Base-by-base conservation (phyloP, 2,329 filamentous ascomycete species). In the Claviceps humidiphila region DNA sequence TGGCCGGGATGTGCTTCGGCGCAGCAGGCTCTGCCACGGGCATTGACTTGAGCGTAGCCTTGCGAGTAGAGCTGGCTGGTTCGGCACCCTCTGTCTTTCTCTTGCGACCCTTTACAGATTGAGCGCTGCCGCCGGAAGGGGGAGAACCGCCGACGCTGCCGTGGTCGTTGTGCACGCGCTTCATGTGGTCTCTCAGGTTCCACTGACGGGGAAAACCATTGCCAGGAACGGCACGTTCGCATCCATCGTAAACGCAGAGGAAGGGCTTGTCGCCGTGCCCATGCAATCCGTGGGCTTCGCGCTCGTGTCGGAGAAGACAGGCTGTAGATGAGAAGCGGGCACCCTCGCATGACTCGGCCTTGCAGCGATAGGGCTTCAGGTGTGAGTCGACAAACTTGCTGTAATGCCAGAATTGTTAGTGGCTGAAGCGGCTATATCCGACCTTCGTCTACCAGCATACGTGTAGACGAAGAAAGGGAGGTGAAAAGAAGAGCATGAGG, bases 331-430 rank as follows among this genome's bases (percentile, higher is more conserved):
- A 96, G 69, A 97, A 97, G 44, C 87, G 84, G 58, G 89, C 82
- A 64, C 89, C 87, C 67, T 88, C 82, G 71, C 91, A 97, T 24
- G 82, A 79, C 56, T 82, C 76, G 58, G 85, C 77, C 80, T 93
- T 94, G 84, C 91, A 97, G 55, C 88, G 84, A 74, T 96, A 97
- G 16, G 91, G 91, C 78, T 94, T 95, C 64, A 96, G 71, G 72
- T 97, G 91, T 30, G 91, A 96, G 71, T 97, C 91, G 60, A 97
- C 83, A 62, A 93, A 95, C 78, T 97, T 97, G 78, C 90, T 95
- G 66, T 30, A 17, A 39, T 14, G 13, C 30, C 48, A 50, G 20
- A 26, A 13, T 17, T 34, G 9, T 34, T 34, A 34, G 9, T 11
- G 30, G 9, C 30, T 34, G 30, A 34, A 30, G 7, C 26, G 26